Conservation (phyloP, 1,139 yeast species). For the Candida neerlandica region DNA sequence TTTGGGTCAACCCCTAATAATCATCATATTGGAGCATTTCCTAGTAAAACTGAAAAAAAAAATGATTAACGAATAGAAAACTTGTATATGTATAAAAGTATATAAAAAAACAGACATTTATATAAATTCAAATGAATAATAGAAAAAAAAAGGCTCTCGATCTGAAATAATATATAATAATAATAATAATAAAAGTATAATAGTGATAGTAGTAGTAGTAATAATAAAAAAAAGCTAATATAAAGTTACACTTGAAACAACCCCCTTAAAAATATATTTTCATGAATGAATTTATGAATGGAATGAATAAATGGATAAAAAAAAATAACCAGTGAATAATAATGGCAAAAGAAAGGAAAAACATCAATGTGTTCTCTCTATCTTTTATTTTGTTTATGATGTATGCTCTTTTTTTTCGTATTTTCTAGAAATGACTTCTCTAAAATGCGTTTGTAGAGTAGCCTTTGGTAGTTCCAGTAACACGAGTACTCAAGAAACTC, state of each 20-base stretch:
- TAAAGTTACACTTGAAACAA: conserved; percentile 11
- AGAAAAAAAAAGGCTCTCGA: not conserved
- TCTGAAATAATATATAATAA: conserved; percentile 5
- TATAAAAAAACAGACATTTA: conserved; percentile 3
- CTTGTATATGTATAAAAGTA: conserved; percentile 7
- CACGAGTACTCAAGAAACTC: conserved; percentile 47
- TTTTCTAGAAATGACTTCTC: not conserved
- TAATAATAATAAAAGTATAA: conserved; percentile 3
- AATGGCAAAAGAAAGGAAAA: not conserved
- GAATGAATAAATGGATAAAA: conserved; percentile 1
- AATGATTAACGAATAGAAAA: conserved; percentile 1
- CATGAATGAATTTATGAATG: conserved; percentile 5
- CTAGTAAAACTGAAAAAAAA: no score
- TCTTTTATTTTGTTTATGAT: no score
- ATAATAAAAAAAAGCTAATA: conserved; percentile 9
- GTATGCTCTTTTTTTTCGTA: not conserved
- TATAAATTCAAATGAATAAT: not conserved
- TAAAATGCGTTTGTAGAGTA: conserved; percentile 62
- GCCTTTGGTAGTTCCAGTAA: conserved; percentile 57
- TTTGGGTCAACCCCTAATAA: no score
- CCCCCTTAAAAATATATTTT: conserved; percentile 5
- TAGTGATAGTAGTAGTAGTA: conserved; percentile 1
- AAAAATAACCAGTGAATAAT: not conserved
- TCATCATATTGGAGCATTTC: no score
- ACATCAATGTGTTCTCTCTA: not conserved